phyloP scores from a whole-genome alignment of 1,284 basidiomycete genomes.

The Stereum hirsutum region DNA sequence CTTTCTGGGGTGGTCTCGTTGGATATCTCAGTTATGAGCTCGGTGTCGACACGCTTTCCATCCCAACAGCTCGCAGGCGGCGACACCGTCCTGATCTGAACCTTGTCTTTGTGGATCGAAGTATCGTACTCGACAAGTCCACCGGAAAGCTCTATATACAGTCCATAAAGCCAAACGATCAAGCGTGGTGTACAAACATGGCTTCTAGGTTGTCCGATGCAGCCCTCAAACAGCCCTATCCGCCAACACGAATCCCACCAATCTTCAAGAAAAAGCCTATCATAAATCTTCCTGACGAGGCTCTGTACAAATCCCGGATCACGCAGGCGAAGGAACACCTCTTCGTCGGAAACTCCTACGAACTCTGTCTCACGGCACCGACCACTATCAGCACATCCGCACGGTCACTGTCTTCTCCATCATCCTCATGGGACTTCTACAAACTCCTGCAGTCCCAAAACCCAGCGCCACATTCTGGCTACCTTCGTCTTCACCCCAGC shows the following conservation, averaged over 20 bases:
- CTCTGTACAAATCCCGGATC: conserved; percentile 67
- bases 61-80: conserved; percentile 10
- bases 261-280: conserved; percentile 16
- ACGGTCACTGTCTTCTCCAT: conserved; percentile 21
- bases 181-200: conserved; percentile 44
- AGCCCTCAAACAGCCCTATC: neutral
- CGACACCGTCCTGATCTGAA: conserved; percentile 58
- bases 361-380: conserved; percentile 86
- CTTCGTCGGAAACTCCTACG: conserved; percentile 88
- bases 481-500: conserved; percentile 60
- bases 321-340: conserved; percentile 69
- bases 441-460: conserved; percentile 68
- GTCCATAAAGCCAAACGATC: conserved; percentile 50
- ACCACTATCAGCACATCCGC: conserved; percentile 39
- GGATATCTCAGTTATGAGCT: conserved; percentile 71
- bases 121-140: conserved; percentile 53
- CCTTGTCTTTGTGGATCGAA: conserved; percentile 66
- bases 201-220: conserved; percentile 13
- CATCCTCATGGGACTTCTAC: conserved; percentile 66
- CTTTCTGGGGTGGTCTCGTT: conserved; percentile 75
- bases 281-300: conserved; percentile 44
- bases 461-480: conserved; percentile 89
- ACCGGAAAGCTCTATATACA: conserved; percentile 48
- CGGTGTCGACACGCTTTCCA: conserved; percentile 43
- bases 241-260: neutral